phyloP scores from a whole-genome alignment of 352 stramenopile genomes.

The Phytophthora vignae region DNA sequence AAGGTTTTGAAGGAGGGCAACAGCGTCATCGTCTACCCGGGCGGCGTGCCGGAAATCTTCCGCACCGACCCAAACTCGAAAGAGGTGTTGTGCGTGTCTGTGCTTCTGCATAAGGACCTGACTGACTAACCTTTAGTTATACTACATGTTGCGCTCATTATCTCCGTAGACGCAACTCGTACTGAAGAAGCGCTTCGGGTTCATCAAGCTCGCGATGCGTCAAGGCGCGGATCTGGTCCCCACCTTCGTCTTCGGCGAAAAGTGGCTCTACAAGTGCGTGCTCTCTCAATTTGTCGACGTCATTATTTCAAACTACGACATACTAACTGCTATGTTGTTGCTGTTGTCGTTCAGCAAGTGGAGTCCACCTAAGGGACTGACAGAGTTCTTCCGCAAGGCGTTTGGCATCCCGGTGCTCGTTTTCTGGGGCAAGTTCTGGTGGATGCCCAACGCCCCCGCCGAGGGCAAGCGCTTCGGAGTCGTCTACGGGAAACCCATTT shows the following conservation, averaged over 20 bases:
- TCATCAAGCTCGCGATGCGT: conserved; percentile 48
- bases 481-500: conserved; percentile 45
- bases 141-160: not conserved
- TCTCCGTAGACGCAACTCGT: conserved; percentile 32
- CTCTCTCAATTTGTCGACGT: not conserved
- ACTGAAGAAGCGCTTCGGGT: conserved; percentile 43
- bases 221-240: conserved; percentile 49
- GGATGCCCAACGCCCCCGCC: conserved; percentile 58
- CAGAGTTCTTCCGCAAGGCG: conserved; percentile 60
- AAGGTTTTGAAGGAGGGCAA: conserved; percentile 43
- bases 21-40: conserved; percentile 50
- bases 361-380: conserved; percentile 35
- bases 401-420: conserved; percentile 70
- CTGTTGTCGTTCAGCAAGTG: conserved; percentile 23
- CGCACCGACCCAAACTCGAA: conserved; percentile 46
- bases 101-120: not conserved
- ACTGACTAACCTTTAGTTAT: not conserved
- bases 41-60: conserved; percentile 49
- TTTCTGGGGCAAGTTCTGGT: conserved; percentile 80
- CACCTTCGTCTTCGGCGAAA: conserved; percentile 53
- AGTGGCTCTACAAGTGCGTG: conserved; percentile 51
- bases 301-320: not conserved
- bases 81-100: conserved; percentile 27
- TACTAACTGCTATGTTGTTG: not conserved
- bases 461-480: conserved; percentile 50